phyloP scores from a whole-genome alignment of 164 flowering plant genomes.

The Echeveria elegans region DNA sequence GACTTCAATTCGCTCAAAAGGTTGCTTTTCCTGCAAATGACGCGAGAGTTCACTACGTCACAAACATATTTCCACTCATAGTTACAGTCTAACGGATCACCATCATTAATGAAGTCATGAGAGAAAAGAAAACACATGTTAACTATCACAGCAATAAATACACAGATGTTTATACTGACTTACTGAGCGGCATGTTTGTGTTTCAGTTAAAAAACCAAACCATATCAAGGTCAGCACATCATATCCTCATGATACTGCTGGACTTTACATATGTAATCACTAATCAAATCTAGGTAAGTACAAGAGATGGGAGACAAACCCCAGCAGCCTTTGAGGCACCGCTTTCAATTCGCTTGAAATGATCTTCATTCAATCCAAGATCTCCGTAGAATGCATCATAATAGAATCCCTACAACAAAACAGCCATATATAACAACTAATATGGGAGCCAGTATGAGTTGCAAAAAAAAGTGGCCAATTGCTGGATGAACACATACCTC shows the following conservation, averaged over 20 bases:
- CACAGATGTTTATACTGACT: not conserved
- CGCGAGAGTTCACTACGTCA: not conserved
- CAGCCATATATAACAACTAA: not conserved
- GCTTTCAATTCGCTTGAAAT: slow-evolving; percentile 59
- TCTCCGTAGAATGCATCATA: slow-evolving; percentile 95
- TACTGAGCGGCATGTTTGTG: not conserved
- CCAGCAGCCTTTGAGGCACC: slow-evolving; percentile 66
- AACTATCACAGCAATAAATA: not conserved
- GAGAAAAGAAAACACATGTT: not conserved
- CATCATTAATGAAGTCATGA: not conserved
- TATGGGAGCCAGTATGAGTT: no score
- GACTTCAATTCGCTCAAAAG: slow-evolving; percentile 97
- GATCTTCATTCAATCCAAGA: slow-evolving; percentile 78
- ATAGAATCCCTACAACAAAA: slow-evolving; percentile 70
- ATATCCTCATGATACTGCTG: not conserved
- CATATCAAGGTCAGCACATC: not conserved
- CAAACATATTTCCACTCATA: not conserved
- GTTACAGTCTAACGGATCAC: not conserved
- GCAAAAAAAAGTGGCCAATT: not conserved
- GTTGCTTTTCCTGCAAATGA: slow-evolving; percentile 73
- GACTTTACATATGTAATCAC: not conserved
- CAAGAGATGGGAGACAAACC: slow-evolving; percentile 29
- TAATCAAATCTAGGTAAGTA: not conserved
- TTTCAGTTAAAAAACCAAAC: not conserved
- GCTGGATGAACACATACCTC: slow-evolving; percentile 42